Evolutionary conservation across 768 basidiomycete species (phyloP).

Genomic region (Gymnopilus junonius): DNA sequence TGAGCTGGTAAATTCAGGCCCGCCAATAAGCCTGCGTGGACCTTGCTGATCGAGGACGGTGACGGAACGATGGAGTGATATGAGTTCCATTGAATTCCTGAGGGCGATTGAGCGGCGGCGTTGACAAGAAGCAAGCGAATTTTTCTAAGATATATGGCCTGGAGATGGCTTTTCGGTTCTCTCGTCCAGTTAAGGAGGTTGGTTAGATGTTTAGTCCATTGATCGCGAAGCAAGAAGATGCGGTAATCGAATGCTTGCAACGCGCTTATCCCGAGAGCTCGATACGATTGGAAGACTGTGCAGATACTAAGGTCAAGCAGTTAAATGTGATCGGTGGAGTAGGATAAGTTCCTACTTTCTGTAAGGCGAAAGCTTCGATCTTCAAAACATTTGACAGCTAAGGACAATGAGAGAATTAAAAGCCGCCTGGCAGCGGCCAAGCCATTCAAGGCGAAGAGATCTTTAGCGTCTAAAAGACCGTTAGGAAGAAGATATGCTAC

Average conservation of each 20-base stretch:
- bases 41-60: too few relatives aligned
- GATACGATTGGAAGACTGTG: constrained; percentile 13
- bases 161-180: background rate
- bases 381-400: constrained; percentile 69
- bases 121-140: background rate
- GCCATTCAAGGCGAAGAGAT: constrained; percentile 38
- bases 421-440: constrained; percentile 45
- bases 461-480: constrained; percentile 38
- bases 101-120: too few relatives aligned
- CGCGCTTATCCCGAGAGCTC: constrained; percentile 18
- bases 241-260: constrained; percentile 21
- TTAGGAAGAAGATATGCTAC: constrained; percentile 56
- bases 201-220: constrained; percentile 11
- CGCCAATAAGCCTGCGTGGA: too few relatives aligned
- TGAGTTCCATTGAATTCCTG: too few relatives aligned
- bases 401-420: constrained; percentile 55
- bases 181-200: constrained; percentile 9
- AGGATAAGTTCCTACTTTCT: background rate
- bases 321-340: background rate
- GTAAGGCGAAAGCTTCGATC: constrained; percentile 50
- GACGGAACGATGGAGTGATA: too few relatives aligned
- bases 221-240: constrained; percentile 8
- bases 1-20: background rate
- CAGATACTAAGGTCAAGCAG: background rate
- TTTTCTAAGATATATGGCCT: background rate